Evolutionary conservation across 768 basidiomycete genomes (phyloP), one percentile per base, ranked within the genome.

Genomic region (Cantharellus cinnabarinus): DNA sequence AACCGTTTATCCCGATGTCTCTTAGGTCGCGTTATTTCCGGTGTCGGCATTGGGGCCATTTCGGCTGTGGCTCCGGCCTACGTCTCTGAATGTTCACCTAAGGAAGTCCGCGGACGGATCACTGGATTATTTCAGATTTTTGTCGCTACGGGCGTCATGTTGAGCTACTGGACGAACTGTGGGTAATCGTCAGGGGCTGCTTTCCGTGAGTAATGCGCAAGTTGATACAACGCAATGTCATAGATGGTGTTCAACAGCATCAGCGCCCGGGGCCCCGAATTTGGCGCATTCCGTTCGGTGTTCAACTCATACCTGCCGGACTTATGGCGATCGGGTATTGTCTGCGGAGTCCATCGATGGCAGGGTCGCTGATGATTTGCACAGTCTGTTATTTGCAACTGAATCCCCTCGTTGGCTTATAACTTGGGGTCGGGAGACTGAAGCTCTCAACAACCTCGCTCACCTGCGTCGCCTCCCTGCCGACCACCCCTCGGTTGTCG

Each of bases 41-140:
- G 89, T 58, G 50, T 88, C 38, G 89, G 88, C 42, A 82, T 90
- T 56, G 89, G 89, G 64, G 82, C 76, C 3, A 87, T 90, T 63
- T 86, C 78, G 20, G 64, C 82, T n/a, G 82, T 89, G 2, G 81
- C 87, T 1, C 90, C 89, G 3, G 81, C 86, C 0, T 93, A 79
- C 66, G 87, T 90, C 29, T 82, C 85, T 5, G 90, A 93, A 68
- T 89, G 87, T 68, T 76, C 82, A 2, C 90, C 90, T 3, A 91
- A 89, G 67, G 76, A 86, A 29, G 84, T 89, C 3, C 82, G 89
- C 62, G 89, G 88, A 3, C 76, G 85, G 55, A 86, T 90, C 63
- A 89, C 85, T 0, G 87, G 88, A 50, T 66, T 85, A 40, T 89
- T 89, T 76, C 89, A 90, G 68, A 79, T 91, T 68, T 82, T 87